Base-by-base conservation (phyloP, 345 rosid genomes). In the Gossypium rotundifolium region DNA sequence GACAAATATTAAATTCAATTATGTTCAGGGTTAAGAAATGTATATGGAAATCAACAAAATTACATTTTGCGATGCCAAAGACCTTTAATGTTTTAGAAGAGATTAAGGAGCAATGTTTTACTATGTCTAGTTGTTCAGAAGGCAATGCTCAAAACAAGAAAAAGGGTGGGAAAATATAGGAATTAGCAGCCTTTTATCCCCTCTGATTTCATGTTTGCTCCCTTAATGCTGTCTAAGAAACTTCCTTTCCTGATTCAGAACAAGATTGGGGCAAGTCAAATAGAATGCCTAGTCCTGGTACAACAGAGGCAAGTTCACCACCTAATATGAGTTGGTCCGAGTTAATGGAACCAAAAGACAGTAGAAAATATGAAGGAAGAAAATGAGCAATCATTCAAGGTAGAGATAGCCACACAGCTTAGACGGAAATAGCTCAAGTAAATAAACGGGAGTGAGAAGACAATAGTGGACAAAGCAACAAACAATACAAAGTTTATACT, bases 211-310 rank as follows among this genome's bases (percentile, higher is more conserved):
- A 44, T 48, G 45, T 68, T 44, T 68, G 42, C 73, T 52, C 10
- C 12, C 23, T 49, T 27, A 69, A 69, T 49, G 45, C 72, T 27
- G 59, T 69, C 10, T 69, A 69, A 51, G 16, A 69, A 51, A 51
- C 13, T 69, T 2, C 6, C 4, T 51, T 46, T 51, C 22, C 13
- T 51, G 59, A 69, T 27, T 27, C 22, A 16, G 40, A 48, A 48
- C 17, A 67, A 18, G 38, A 45, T 22, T 22, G 55, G 55, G 18
- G 12, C 7, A 66, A 66, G 40, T 22, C 14, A 11, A 46, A 65
- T 46, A 22, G 71, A 46, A 66, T 66, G 18, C 40, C 71, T 46
- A 42, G 54, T 66, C 53, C 71, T 7, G 13, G 54, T 46, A 22
- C 54, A 45, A 45, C 2, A 38, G 33, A 17, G 25, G 46, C 29